Base-by-base conservation (phyloP, 148 eudicot species). In the Chenopodium album region DNA sequence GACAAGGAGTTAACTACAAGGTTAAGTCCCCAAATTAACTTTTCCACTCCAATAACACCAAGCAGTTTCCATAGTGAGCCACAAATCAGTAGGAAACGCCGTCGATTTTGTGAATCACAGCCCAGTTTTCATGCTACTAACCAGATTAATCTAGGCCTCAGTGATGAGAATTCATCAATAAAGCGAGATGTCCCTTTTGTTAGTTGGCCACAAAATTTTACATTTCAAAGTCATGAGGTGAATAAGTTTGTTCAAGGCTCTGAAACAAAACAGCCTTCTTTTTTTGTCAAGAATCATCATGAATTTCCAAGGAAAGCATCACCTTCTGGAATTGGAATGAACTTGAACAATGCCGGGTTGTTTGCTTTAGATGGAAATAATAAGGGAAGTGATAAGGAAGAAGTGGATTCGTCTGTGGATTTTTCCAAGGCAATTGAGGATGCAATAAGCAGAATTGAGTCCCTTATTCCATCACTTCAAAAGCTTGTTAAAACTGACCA, bases 351-450 rank as follows among this genome's bases (percentile, higher is more conserved):
- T 22, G 32, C 41, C 48, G 81, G 78, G 26, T 64, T 71, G 22
- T 48, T 48, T 47, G 71, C 71, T 22, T 62, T 77, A 2, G 54
- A 22, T 28, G 56, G n/a, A 32, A 75, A 72, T 28, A 56, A 32
- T 54, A 69, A 20, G 52, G 76, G 75, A 73, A 80, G 75, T 73
- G 83, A 50, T 48, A 66, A 8, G 34, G 34, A 71, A 72, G 75
- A 52, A 1, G 26, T 20, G 20, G 59, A 60, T 9, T 76, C 80
- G 26, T 62, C 26, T 77, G 78, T 56, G 28, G 82, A 83, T 82
- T 77, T 84, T 63, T 79, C 89, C 34, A 83, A 85, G 73, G 88
- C 86, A 84, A 84, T 87, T 76, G 86, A 85, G 82, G 85, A 89
- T 54, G 88, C 85, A 64, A 82, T 92, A 73, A 73, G 70, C 72